phyloP scores from a whole-genome alignment of 257 asterid genomes.

The Gentiana macrophylla region DNA sequence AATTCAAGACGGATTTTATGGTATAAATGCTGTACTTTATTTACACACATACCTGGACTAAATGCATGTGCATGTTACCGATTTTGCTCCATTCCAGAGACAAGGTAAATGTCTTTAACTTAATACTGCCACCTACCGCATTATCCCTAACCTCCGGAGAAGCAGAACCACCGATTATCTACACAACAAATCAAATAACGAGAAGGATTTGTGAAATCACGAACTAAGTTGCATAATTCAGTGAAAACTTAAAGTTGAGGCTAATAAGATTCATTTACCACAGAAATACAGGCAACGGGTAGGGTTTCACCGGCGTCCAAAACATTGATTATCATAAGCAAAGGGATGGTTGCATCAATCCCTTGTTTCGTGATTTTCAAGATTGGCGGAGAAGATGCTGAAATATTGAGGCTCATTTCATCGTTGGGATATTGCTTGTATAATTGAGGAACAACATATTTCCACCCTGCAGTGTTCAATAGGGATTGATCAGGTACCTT shows the following conservation, averaged over 20 bases:
- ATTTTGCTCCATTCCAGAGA: slow-evolving; percentile 75
- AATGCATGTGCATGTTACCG: slow-evolving; percentile 69
- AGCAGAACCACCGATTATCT: slow-evolving; percentile 58
- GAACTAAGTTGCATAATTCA: no score
- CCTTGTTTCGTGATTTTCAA: slow-evolving; percentile 36
- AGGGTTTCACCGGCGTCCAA: slow-evolving; percentile 41
- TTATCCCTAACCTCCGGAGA: slow-evolving; percentile 51
- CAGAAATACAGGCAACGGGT: slow-evolving; percentile 70
- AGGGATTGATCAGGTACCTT: slow-evolving; percentile 56
- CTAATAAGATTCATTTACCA: slow-evolving; percentile 26
- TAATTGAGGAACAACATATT: slow-evolving; percentile 70
- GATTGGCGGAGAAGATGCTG: slow-evolving; percentile 49
- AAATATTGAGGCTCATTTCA: slow-evolving; percentile 60
- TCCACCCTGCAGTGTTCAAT: slow-evolving; percentile 89
- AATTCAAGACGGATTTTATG: background rate
- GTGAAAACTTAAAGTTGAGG: no score
- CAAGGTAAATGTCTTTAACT: slow-evolving; percentile 52
- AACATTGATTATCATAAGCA: slow-evolving; percentile 55
- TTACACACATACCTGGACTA: slow-evolving; percentile 51
- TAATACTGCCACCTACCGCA: slow-evolving; percentile 41
- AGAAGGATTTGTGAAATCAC: background rate
- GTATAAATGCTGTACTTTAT: background rate
- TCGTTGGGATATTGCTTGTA: slow-evolving; percentile 72
- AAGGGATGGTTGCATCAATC: slow-evolving; percentile 37
- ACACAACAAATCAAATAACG: slow-evolving; percentile 13